These are phyloP conservation scores for Diaporthe nobilis DNA, from an alignment of 2,329 filamentous ascomycete species.

Conservation along the genomic window DNA sequence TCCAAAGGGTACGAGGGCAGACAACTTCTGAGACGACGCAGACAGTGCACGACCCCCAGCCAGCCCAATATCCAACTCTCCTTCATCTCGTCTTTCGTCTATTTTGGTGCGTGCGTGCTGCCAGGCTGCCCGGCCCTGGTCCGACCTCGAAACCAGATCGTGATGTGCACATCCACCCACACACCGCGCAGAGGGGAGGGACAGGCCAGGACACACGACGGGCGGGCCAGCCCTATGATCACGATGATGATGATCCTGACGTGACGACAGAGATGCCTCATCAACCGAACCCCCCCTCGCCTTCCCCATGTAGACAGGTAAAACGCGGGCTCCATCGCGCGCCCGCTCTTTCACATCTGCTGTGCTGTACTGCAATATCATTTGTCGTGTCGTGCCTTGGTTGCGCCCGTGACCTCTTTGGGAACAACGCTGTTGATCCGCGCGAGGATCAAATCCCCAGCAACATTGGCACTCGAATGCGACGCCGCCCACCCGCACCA, in stretches of 20 bases:
- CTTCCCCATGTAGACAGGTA: neutral
- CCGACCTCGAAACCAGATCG: conserved; percentile 4
- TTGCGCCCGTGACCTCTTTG: conserved; percentile 17
- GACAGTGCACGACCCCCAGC: conserved; percentile 19
- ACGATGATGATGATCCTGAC: conserved; percentile 14
- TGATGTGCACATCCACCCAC: neutral
- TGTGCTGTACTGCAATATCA: conserved; percentile 10
- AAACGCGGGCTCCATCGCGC: conserved; percentile 18
- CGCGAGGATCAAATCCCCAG: conserved; percentile 11
- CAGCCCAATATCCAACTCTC: neutral
- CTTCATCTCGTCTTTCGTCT: conserved; percentile 28
- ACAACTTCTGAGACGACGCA: conserved; percentile 21
- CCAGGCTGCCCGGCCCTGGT: conserved; percentile 1
- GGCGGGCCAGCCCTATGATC: conserved; percentile 23
- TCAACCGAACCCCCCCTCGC: neutral
- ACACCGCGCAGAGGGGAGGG: neutral
- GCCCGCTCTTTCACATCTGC: conserved; percentile 20
- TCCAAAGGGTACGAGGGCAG: neutral
- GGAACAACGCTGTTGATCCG: neutral
- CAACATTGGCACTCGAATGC: conserved; percentile 19
- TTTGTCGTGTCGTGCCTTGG: neutral
- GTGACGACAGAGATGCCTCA: conserved; percentile 16
- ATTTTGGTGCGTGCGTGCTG: conserved; percentile 17
- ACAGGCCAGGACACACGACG: neutral
- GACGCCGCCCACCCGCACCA: neutral